Conservation (phyloP, 306 rosid genomes). For the Medicago truncatula region MtrunA17r5.0-ANR NC_053044.1:54070501-54071000, state of each 20-base stretch:
- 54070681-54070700: slow-evolving; percentile 21
- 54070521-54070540: slow-evolving; percentile 98
- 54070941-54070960: too few relatives aligned
- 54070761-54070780: slow-evolving; percentile 22
- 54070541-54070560: slow-evolving; percentile 99
- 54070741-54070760: slow-evolving; percentile 23
- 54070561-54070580: slow-evolving; percentile 95
- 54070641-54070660: not conserved
- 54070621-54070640: slow-evolving; percentile 55
- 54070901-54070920: too few relatives aligned
- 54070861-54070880: slow-evolving; percentile 77
- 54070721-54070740: slow-evolving; percentile 4
- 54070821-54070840: slow-evolving; percentile 11
- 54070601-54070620: slow-evolving; percentile 63
- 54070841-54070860: slow-evolving; percentile 19
- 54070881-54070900: slow-evolving; percentile 73
- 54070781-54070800: not conserved
- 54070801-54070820: not conserved
- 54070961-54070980: slow-evolving; percentile 41
- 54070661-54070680: slow-evolving; percentile 43
- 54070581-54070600: slow-evolving; percentile 77
- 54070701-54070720: slow-evolving; percentile 22
- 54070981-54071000: slow-evolving; percentile 62
- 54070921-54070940: too few relatives aligned
- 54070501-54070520: slow-evolving; percentile 89